Percentiles rank a stretch among this genome's conserved stretches.
Evolutionary conservation across 2,329 filamentous ascomycete genomes (phyloP).

Genomic region (Penicillium paneum): DNA sequence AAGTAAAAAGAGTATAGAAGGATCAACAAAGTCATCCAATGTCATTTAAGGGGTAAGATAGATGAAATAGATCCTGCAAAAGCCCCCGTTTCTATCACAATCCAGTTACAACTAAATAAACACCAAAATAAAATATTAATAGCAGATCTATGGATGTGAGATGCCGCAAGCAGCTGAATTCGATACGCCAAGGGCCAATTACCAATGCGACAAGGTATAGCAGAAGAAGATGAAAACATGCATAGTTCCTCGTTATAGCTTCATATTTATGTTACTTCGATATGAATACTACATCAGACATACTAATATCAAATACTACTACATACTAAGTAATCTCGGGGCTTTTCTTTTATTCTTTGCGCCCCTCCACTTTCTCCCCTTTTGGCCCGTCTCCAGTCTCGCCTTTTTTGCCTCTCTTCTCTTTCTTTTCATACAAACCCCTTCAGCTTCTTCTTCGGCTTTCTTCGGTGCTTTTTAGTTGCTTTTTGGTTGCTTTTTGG

Average conservation of each 20-base stretch:
- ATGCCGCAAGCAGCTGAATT: constrained; percentile 16
- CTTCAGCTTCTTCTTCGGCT: not conserved
- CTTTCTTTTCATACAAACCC: not conserved
- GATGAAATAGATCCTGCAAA: not conserved
- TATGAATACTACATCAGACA: not conserved
- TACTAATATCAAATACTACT: not conserved
- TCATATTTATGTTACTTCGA: not conserved
- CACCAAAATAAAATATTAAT: not conserved
- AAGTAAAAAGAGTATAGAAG: not conserved
- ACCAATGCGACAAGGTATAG: not conserved
- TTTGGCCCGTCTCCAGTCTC: not conserved
- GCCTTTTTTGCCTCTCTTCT: not conserved
- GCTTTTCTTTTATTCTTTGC: constrained; percentile 1
- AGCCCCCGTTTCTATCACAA: constrained; percentile 1
- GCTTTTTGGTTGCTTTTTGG: not conserved
- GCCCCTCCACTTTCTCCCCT: constrained; percentile 10
- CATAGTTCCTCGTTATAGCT: not conserved
- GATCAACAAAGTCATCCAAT: not conserved
- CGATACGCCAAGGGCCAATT: constrained; percentile 13
- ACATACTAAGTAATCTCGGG: constrained; percentile 1
- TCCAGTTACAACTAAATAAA: not conserved
- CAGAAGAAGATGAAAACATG: not conserved
- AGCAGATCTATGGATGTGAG: not conserved
- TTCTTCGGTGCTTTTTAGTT: not conserved
- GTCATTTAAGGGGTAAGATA: not conserved